These are phyloP conservation scores for Cornus controversa DNA, from an alignment of 148 eudicot species.

Conservation along the genomic window DNA sequence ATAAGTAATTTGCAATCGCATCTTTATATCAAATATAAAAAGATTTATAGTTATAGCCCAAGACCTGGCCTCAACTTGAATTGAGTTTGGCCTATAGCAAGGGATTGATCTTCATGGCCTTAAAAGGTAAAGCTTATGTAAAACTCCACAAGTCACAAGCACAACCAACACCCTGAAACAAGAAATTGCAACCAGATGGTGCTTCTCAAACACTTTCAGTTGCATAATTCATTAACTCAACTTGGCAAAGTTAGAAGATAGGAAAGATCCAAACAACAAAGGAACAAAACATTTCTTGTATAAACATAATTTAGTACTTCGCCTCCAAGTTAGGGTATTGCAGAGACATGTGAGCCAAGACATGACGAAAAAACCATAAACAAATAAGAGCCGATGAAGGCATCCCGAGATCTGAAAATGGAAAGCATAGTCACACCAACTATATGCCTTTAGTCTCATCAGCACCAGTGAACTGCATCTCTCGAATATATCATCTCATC, in stretches of 20 bases:
- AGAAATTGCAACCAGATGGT: too few relatives aligned
- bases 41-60: too few relatives aligned
- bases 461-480: not conserved
- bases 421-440: slow-evolving; percentile 2
- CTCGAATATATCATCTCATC: slow-evolving; percentile 9
- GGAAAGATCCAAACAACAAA: not conserved
- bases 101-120: too few relatives aligned
- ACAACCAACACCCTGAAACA: too few relatives aligned
- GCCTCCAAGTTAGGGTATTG: slow-evolving; percentile 1
- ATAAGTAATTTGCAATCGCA: too few relatives aligned
- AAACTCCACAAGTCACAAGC: too few relatives aligned
- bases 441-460: slow-evolving; percentile 9
- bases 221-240: not conserved
- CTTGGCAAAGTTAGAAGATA: not conserved
- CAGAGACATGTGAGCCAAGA: not conserved
- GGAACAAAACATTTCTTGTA: not conserved
- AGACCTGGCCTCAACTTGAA: too few relatives aligned
- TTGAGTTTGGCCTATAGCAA: too few relatives aligned
- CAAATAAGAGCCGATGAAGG: not conserved
- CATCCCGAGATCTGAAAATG: slow-evolving; percentile 10
- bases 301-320: slow-evolving; percentile 1
- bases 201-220: not conserved
- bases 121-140: too few relatives aligned
- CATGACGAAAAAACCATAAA: not conserved
- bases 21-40: too few relatives aligned